Percentiles rank a stretch among this genome's conserved stretches.
Conservation (phyloP, 495 filamentous ascomycete species). For the Clohesyomyces aquaticus region DNA sequence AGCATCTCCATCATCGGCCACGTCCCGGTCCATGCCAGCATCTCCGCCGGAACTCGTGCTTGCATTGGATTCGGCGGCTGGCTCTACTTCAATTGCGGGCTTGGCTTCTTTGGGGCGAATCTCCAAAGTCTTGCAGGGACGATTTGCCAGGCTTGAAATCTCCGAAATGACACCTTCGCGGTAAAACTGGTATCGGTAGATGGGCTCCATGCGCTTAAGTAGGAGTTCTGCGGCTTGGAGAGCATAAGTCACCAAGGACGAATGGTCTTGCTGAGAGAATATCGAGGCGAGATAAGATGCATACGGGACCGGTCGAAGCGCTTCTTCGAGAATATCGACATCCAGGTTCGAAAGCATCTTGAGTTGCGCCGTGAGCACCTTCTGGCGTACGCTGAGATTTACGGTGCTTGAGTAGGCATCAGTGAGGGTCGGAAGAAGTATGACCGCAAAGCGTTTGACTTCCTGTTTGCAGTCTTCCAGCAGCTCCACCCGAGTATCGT, state of each 20-base stretch:
- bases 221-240: constrained; percentile 88
- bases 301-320: constrained; percentile 88
- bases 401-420: constrained; percentile 98
- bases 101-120: constrained; percentile 34
- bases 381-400: constrained; percentile 95
- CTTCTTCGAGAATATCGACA: constrained; percentile 77
- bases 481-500: constrained; percentile 76
- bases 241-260: constrained; percentile 80
- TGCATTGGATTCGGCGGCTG: constrained; percentile 17
- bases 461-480: constrained; percentile 80
- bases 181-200: constrained; percentile 97
- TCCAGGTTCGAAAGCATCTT: constrained; percentile 99
- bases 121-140: constrained; percentile 50
- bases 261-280: constrained; percentile 92
- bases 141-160: constrained; percentile 74
- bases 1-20: constrained; percentile 51
- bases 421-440: constrained; percentile 94
- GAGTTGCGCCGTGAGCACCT: constrained; percentile 89
- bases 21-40: constrained; percentile 53
- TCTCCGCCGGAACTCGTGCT: constrained; percentile 33
- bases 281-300: constrained; percentile 97
- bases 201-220: constrained; percentile 75
- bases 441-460: constrained; percentile 87
- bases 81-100: constrained; percentile 31
- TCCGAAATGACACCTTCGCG: constrained; percentile 95